Evolutionary conservation across 2,329 filamentous ascomycete genomes (phyloP).

Genomic region (Cladophialophora exuberans): DNA sequence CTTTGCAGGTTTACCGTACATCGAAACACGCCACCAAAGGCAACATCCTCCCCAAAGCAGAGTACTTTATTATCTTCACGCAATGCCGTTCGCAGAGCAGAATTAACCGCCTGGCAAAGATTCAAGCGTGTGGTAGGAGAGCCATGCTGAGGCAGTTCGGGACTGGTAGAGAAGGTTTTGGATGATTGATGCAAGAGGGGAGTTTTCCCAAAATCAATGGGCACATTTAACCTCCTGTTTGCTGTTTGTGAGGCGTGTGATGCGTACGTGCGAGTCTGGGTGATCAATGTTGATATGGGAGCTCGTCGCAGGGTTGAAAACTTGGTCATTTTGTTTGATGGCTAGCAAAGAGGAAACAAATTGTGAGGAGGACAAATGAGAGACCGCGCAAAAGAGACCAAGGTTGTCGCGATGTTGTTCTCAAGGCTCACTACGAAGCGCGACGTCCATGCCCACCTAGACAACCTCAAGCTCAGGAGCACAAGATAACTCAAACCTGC

Average conservation of each 20-base stretch:
- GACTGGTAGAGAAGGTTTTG: neutral
- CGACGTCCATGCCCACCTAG: too few species aligned
- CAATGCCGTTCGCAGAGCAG: conserved; percentile 80
- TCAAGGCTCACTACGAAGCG: too few species aligned
- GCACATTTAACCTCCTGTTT: conserved; percentile 5
- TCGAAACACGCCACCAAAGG: conserved; percentile 93
- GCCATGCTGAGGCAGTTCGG: neutral
- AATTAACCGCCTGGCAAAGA: conserved; percentile 90
- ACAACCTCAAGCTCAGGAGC: too few species aligned
- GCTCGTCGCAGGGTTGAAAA: too few species aligned
- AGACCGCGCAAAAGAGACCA: too few species aligned
- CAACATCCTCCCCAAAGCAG: conserved; percentile 94
- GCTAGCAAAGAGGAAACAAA: too few species aligned
- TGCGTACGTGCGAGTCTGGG: too few species aligned
- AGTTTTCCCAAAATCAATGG: conserved; percentile 9
- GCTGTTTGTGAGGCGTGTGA: neutral
- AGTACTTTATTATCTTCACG: conserved; percentile 83
- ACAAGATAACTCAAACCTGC: too few species aligned
- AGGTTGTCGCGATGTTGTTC: too few species aligned
- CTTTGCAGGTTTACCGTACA: conserved; percentile 89
- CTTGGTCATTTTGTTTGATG: too few species aligned
- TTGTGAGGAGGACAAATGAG: too few species aligned
- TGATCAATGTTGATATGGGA: too few species aligned
- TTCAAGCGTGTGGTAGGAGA: conserved; percentile 62
- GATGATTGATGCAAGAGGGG: conserved; percentile 3